Base-by-base conservation (phyloP, 2,329 filamentous ascomycete species). In the Nakataea oryzae region DNA sequence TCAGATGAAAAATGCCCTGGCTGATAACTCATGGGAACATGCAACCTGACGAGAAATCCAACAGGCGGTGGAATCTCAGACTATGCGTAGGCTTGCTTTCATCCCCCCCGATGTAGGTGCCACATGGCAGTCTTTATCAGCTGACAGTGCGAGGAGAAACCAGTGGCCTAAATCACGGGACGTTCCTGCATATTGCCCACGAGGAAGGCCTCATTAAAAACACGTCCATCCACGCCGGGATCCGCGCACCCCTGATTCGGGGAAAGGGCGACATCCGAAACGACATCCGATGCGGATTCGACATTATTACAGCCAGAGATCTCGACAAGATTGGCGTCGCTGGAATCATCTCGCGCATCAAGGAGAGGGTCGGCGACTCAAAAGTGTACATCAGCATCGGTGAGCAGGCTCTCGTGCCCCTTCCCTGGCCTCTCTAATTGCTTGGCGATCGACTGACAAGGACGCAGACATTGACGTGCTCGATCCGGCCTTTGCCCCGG, bases 391-490 rank as follows among this genome's bases (percentile, higher is more conserved):
- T 93, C 28, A 88, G 83, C 63, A 84, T 93, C 21, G 59, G 59
- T 61, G 54, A 54, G 59, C 32, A 34, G n/a, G 28, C 54, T 32
- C 11, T 28, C 29, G 12, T 17, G 11, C 3, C 54, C 8, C 41
- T 17, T 27, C 3, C 26, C 7, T 26, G 27, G 54, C 11, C 24
- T 24, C 17, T 21, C 54, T 24, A 12, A 26, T 24, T 9, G 21
- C 21, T n/a, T n/a, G n/a, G n/a, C n/a, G n/a, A n/a, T n/a, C 6
- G 41, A 24, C 41, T 50, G 24, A 50, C 41, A n/a, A 13, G 2
- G 21, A 26, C 21, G 59, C 54, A 61, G 90, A 93, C 70, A 93
- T 93, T 67, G 90, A 93, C 72, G 89, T 93, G 0, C 78, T 93
- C 58, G 89, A 93, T 71, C 90, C 90, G 0, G 87, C 76, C 0